Conservation (phyloP, 108 stramenopile genomes). For the Seminavis robusta region DNA sequence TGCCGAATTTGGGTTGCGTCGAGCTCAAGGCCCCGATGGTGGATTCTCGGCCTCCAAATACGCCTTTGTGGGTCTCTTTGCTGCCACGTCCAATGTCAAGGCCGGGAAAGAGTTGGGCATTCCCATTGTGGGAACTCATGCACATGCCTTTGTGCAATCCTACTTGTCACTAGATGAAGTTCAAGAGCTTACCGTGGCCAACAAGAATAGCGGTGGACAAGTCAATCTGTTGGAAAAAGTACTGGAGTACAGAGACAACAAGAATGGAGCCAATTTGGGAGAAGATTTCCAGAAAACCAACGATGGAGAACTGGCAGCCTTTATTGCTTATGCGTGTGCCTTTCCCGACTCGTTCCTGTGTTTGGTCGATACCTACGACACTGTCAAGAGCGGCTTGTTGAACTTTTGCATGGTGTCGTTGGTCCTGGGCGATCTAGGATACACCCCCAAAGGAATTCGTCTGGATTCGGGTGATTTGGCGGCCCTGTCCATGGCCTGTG, state of each 20-base stretch:
- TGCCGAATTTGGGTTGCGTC: constrained; percentile 95
- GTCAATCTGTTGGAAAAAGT: constrained; percentile 46
- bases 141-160: constrained; percentile 94
- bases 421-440: constrained; percentile 88
- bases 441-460: constrained; percentile 87
- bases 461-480: constrained; percentile 96
- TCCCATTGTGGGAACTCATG: constrained; percentile 91
- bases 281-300: constrained; percentile 60
- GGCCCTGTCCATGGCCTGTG: constrained; percentile 69
- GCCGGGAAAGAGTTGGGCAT: constrained; percentile 89
- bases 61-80: constrained; percentile 92
- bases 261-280: no score
- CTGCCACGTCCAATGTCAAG: constrained; percentile 93
- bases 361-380: constrained; percentile 98
- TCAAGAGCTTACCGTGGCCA: constrained; percentile 28
- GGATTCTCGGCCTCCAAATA: constrained; percentile 93
- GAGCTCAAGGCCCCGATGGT: constrained; percentile 98
- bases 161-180: constrained; percentile 79
- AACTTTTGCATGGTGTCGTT: constrained; percentile 93
- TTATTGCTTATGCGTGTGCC: constrained; percentile 92
- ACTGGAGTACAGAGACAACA: constrained; percentile 43
- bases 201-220: constrained; percentile 20
- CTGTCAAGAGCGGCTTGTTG: constrained; percentile 84
- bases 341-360: constrained; percentile 93
- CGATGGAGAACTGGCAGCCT: constrained; percentile 96